Conservation (phyloP, 108 stramenopile species). For the Nitzschia inconspicua region DNA sequence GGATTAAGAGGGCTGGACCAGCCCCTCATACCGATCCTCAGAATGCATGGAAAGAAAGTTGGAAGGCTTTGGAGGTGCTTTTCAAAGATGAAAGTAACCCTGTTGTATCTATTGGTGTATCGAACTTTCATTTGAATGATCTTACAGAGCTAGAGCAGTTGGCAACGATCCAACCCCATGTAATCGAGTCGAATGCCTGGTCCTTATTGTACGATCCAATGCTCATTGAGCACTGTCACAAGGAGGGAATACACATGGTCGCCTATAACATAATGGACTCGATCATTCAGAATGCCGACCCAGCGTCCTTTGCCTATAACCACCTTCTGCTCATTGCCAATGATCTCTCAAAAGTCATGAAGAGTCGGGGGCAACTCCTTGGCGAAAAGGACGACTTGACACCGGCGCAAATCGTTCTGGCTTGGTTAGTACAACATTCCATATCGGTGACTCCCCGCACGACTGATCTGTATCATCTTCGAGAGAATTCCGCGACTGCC, state of each 20-base stretch:
- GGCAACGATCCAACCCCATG: slow-evolving; percentile 50
- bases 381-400: slow-evolving; percentile 7
- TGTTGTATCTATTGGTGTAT: slow-evolving; percentile 81
- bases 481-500: slow-evolving; percentile 43
- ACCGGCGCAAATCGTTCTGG: slow-evolving; percentile 38
- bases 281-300: slow-evolving; percentile 14
- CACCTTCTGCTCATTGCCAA: slow-evolving; percentile 29
- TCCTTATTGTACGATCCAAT: slow-evolving; percentile 60
- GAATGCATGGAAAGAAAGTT: slow-evolving; percentile 76
- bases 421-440: slow-evolving; percentile 52
- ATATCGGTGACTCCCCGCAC: slow-evolving; percentile 57
- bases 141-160: slow-evolving; percentile 41
- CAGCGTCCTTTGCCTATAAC: slow-evolving; percentile 34
- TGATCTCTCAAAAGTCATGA: slow-evolving; percentile 16
- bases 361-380: neutral
- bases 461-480: slow-evolving; percentile 28
- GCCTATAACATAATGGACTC: slow-evolving; percentile 74
- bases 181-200: slow-evolving; percentile 78
- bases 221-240: slow-evolving; percentile 48
- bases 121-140: slow-evolving; percentile 79
- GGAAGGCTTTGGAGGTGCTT: slow-evolving; percentile 78
- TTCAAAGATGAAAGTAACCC: slow-evolving; percentile 28
- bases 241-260: slow-evolving; percentile 53
- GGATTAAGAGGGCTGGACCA: slow-evolving; percentile 60
- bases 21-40: slow-evolving; percentile 67